Base-by-base conservation (phyloP, 805 yeast genomes). In the Ogataea nonfermentans region DNA sequence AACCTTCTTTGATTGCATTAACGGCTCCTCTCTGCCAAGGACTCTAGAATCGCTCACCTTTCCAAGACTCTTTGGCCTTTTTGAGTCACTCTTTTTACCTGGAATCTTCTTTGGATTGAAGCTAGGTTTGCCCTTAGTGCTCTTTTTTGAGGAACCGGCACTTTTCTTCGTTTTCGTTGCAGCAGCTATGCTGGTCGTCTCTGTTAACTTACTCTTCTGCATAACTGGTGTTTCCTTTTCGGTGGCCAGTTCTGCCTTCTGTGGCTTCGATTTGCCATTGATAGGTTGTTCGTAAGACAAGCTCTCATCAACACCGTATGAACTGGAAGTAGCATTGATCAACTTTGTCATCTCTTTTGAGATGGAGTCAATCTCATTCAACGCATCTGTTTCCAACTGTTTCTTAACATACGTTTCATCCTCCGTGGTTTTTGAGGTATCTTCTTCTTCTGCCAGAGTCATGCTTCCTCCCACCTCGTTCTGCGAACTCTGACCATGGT, bases 21-120 rank as follows among this genome's bases (percentile, higher is more conserved):
- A 9, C 9, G 41, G 10, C n/a, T 47, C 44, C 16, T 47, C 44
- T 1, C 35, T 37, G n/a, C 51, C 51, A 17, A 44, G 29, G 8
- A 32, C 34, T 19, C 48, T 38, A 12, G 35, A 35, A 26, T 43
- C 48, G 22, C 40, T 35, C 10, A 44, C 43, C 19, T 47, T 44
- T 8, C 37, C 37, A 17, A 47, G 23, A 24, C 24, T 47, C 8
- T 34, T 39, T 10, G 48, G 51, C 15, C 45, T 32, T 26, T 44
- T 47, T 8, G 51, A 47, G 11, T 37, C 20, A 12, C 17, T 16
- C 37, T 16, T 16, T 12, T 12, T 16, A 6, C 12, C 24, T 24
- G 16, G 12, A 23, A 6, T 11, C 31, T 19, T 34, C 4, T 19
- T 12, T 17, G 9, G 27, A 19, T 17, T 29, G 7, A 22, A 23